Conservation (phyloP, 108 stramenopile genomes). For the Discostella pseudostelligera region DNA sequence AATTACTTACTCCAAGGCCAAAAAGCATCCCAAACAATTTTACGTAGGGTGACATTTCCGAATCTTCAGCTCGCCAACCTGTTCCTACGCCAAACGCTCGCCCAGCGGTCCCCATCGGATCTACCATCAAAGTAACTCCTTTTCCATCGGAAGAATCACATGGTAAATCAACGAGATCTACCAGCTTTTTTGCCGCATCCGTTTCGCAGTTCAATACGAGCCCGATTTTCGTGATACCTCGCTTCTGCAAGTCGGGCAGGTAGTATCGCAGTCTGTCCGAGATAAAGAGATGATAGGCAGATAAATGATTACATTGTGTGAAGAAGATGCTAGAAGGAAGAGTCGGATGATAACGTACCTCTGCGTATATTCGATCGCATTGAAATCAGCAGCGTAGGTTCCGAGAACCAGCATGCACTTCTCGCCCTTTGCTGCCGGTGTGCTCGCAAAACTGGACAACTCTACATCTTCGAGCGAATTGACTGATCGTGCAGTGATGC, state of each 20-base stretch:
- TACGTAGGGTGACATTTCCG: slow-evolving; percentile 72
- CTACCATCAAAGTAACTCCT: slow-evolving; percentile 66
- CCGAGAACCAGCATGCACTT: slow-evolving; percentile 56
- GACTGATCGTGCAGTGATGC: slow-evolving; percentile 38
- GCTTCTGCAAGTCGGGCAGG: slow-evolving; percentile 59
- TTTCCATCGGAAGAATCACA: slow-evolving; percentile 27
- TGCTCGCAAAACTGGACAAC: slow-evolving; percentile 25
- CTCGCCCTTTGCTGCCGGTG: background rate
- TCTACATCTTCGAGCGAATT: slow-evolving; percentile 31
- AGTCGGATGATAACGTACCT: background rate
- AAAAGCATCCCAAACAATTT: slow-evolving; percentile 92
- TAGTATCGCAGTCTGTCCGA: slow-evolving; percentile 68
- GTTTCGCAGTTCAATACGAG: slow-evolving; percentile 76
- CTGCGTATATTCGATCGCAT: slow-evolving; percentile 90
- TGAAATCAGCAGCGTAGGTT: slow-evolving; percentile 89
- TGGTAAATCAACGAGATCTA: slow-evolving; percentile 64
- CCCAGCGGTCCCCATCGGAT: slow-evolving; percentile 73
- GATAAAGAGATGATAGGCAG: background rate
- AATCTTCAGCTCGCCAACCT: slow-evolving; percentile 82
- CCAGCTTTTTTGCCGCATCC: slow-evolving; percentile 56
- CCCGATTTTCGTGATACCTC: slow-evolving; percentile 65
- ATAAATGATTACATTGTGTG: background rate
- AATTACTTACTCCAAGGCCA: slow-evolving; percentile 60
- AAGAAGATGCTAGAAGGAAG: background rate
- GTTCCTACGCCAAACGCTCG: slow-evolving; percentile 68